These are phyloP conservation scores for Penicillium crustosum DNA, from an alignment of 2,329 filamentous ascomycete species.

Conservation along the genomic window DNA sequence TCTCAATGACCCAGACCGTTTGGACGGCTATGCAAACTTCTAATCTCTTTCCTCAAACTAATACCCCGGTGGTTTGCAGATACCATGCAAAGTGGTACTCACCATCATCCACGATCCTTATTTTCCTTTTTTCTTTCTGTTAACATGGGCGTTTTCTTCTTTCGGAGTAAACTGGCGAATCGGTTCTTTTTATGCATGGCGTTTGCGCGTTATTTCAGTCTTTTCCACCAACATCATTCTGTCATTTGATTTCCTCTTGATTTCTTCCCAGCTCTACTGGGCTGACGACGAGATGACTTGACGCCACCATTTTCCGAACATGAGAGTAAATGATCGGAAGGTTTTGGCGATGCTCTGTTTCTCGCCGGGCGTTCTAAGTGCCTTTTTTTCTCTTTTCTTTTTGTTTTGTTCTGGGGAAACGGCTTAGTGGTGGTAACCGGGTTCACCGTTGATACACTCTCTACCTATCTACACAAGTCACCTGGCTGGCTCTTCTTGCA, in stretches of 20 bases:
- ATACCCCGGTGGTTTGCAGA: background rate
- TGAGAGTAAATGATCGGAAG: conserved; percentile 19
- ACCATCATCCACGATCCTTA: conserved; percentile 13
- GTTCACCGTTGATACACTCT: background rate
- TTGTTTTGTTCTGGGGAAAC: conserved; percentile 14
- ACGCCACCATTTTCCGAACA: conserved; percentile 21
- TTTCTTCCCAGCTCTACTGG: conserved; percentile 11
- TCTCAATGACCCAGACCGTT: conserved; percentile 17
- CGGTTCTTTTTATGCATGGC: conserved; percentile 14
- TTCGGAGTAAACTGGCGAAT: conserved; percentile 16
- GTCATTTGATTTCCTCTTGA: conserved; percentile 6
- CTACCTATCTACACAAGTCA: conserved; percentile 3
- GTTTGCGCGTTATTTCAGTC: conserved; percentile 3
- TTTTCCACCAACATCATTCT: conserved; percentile 9
- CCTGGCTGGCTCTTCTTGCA: background rate
- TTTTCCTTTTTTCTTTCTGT: conserved; percentile 7
- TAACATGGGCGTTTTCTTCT: conserved; percentile 9
- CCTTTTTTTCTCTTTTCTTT: conserved; percentile 12
- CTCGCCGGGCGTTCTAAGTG: conserved; percentile 16
- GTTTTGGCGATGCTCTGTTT: conserved; percentile 22
- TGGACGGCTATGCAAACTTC: conserved; percentile 21
- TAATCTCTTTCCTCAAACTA: conserved; percentile 3
- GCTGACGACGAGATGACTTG: conserved; percentile 24
- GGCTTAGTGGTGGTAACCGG: conserved; percentile 5
- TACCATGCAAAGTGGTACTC: conserved; percentile 5